These are phyloP conservation scores for Epichloe coenophiala DNA, from an alignment of 2,329 filamentous ascomycete species.

Conservation along the genomic window DNA sequence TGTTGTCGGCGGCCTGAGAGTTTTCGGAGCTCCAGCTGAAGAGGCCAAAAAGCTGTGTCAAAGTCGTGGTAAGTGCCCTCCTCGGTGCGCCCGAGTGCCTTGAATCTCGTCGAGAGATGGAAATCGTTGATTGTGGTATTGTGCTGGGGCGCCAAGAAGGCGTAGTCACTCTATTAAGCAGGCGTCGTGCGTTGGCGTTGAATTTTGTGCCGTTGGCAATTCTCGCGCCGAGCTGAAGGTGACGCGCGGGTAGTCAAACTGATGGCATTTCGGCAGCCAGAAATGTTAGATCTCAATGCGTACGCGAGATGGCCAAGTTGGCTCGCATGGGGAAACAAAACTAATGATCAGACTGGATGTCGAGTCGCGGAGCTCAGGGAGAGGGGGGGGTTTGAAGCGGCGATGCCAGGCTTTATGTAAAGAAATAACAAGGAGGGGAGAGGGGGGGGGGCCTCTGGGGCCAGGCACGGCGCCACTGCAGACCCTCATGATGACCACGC, in stretches of 20 bases:
- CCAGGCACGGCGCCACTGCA: slow-evolving; percentile 4
- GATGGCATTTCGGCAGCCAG: slow-evolving; percentile 11
- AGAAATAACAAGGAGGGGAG: not conserved
- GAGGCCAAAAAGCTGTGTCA: slow-evolving; percentile 9
- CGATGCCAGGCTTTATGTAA: not conserved
- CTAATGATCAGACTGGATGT: not conserved
- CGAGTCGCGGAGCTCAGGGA: not conserved
- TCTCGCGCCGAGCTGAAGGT: slow-evolving; percentile 13
- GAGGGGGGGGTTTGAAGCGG: not conserved
- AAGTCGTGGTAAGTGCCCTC: not conserved
- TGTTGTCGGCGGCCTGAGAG: slow-evolving; percentile 9
- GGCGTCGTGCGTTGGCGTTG: slow-evolving; percentile 1
- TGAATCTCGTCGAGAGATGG: not conserved
- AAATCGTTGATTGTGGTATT: not conserved
- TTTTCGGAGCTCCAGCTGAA: not conserved
- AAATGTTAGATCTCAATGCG: not conserved
- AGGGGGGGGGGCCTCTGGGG: not conserved
- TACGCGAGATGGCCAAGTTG: not conserved
- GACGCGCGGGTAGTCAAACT: slow-evolving; percentile 14
- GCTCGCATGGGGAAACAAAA: not conserved
- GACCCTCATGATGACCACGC: slow-evolving; percentile 4
- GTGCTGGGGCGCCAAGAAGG: not conserved
- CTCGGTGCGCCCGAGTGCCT: not conserved
- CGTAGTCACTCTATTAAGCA: not conserved
- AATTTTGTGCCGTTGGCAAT: slow-evolving; percentile 10